These are phyloP conservation scores for Populus trichocarpa DNA, from an alignment of 441 rosid genomes.

Conservation along the genomic window DNA sequence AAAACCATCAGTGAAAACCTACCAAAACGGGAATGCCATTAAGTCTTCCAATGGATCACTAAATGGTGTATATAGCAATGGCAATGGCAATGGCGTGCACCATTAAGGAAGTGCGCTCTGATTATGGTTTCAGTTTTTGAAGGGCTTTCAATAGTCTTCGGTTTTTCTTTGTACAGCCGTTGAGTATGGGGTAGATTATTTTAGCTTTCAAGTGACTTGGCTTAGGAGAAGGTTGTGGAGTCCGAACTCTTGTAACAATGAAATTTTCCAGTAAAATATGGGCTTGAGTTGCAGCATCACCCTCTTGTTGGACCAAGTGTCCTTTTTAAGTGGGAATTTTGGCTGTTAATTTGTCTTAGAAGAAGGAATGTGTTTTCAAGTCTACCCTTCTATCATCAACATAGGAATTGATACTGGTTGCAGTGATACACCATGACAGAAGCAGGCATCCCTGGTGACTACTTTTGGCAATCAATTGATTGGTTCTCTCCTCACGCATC, in stretches of 20 bases:
- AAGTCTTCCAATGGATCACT: constrained; percentile 35
- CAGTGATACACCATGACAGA: background rate
- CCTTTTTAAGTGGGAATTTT: background rate
- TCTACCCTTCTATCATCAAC: background rate
- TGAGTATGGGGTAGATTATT: constrained; percentile 23
- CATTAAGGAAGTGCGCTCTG: constrained; percentile 23
- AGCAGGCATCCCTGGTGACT: background rate
- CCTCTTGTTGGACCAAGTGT: constrained; percentile 1
- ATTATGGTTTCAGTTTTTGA: constrained; percentile 15
- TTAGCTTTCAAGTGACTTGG: constrained; percentile 13
- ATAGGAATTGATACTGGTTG: background rate
- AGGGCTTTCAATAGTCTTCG: constrained; percentile 19
- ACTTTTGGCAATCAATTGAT: background rate
- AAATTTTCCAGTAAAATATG: background rate
- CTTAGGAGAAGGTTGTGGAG: constrained; percentile 14
- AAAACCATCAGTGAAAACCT: constrained; percentile 29
- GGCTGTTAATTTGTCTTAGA: background rate
- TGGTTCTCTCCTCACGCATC: background rate
- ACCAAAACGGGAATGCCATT: constrained; percentile 45
- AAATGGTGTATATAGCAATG: constrained; percentile 56
- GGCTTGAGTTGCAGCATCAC: constrained; percentile 5
- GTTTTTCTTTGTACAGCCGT: constrained; percentile 31
- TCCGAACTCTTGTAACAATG: background rate
- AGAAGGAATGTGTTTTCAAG: background rate
- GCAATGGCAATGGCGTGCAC: constrained; percentile 77